Evolutionary conservation across 257 asterid species (phyloP), one percentile per base, ranked within the genome.

Genomic region (Osmanthus fragrans): DNA sequence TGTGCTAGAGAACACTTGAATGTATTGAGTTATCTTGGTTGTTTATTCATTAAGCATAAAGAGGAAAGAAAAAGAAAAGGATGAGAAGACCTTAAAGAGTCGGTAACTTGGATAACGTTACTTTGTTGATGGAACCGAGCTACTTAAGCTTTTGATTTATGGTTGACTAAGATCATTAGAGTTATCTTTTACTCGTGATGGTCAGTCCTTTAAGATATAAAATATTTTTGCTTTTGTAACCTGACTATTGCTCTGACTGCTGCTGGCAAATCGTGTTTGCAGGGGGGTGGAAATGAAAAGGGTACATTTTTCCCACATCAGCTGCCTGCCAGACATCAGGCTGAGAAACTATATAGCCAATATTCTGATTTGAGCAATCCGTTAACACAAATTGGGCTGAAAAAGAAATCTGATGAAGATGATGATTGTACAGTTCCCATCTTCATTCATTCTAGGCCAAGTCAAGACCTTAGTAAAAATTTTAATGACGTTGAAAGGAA

Each of bases 381-480:
- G 29, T 51, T 42, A 72, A 42, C 79, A 69, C 87, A 83, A 72
- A 79, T 27, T 25, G 85, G 85, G 82, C 85, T 72, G 79, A 80
- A 81, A 78, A 88, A 83, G 85, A 86, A 76, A 29, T 76, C 42
- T 18, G 90, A 88, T 49, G 94, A 87, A 66, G 92, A 92, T 82
- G 92, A 92, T 82, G 97, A 94, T 74, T 90, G 86, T 73, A 85
- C 84, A 75, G 96, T 94, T 81, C 97, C 97, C 32, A 83, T 86
- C 58, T 87, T 90, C 76, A 47, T 79, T 70, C 84, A 84, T 40
- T 81, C 88, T 23, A 79, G 60, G 75, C 76, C 68, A 68, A 86
- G 64, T 80, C 91, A 70, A 72, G 90, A 88, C 75, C 51, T 18
- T 81, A 82, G 80, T 71, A 80, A 77, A 18, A 29, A 9, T 33